These are phyloP conservation scores for Malus hybrid DNA, from an alignment of 331 rosid species.

Conservation along the genomic window DNA sequence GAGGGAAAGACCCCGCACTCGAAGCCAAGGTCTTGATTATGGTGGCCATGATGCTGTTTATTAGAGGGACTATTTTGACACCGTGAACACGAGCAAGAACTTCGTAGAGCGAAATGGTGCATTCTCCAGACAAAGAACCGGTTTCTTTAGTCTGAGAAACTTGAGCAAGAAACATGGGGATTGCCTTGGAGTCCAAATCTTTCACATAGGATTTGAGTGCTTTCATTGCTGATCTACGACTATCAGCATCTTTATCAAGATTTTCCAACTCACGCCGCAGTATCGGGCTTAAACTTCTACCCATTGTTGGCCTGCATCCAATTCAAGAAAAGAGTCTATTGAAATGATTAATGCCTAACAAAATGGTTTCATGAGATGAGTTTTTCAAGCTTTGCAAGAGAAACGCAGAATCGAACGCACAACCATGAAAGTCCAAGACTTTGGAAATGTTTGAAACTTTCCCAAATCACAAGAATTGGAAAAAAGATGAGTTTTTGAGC, in stretches of 20 bases:
- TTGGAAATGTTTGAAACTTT: neutral
- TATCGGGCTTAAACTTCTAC: slow-evolving; percentile 46
- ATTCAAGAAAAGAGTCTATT: neutral
- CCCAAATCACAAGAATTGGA: neutral
- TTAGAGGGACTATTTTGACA: slow-evolving; percentile 67
- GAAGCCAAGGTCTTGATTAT: slow-evolving; percentile 76
- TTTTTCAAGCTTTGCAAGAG: neutral
- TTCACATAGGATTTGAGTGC: slow-evolving; percentile 64
- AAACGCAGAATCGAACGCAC: neutral
- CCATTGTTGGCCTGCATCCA: slow-evolving; percentile 39
- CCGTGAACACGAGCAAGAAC: slow-evolving; percentile 90
- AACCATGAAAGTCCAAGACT: neutral
- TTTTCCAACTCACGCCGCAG: slow-evolving; percentile 57
- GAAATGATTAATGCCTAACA: neutral
- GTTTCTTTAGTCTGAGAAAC: slow-evolving; percentile 82
- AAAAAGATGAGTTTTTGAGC: neutral
- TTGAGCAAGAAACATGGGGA: slow-evolving; percentile 81
- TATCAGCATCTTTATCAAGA: slow-evolving; percentile 76
- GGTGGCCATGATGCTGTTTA: slow-evolving; percentile 63
- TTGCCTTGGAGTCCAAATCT: slow-evolving; percentile 68
- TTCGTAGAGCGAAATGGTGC: slow-evolving; percentile 75
- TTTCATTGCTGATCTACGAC: slow-evolving; percentile 66
- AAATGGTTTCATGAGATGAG: neutral
- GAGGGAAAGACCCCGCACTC: slow-evolving; percentile 85
- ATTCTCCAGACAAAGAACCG: slow-evolving; percentile 65